Evolutionary conservation across 2,329 filamentous ascomycete genomes (phyloP).

Genomic region (Ophiocordyceps camponoti-floridani): DNA sequence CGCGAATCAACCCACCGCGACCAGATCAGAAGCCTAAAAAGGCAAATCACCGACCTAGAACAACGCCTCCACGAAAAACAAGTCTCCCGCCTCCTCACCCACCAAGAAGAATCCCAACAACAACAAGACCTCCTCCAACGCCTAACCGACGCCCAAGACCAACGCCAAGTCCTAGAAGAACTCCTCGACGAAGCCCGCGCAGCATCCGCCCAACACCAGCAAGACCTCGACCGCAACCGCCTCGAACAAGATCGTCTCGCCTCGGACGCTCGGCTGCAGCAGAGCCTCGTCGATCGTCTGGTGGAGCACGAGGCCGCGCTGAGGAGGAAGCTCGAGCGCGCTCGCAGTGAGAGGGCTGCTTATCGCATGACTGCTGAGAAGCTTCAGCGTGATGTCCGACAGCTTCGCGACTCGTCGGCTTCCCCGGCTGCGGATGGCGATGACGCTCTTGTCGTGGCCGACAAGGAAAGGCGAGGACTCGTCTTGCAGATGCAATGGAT

Average conservation of each 20-base stretch:
- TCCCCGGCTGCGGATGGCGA: conserved; percentile 37
- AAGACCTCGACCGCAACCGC: conserved; percentile 43
- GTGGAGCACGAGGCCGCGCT: conserved; percentile 39
- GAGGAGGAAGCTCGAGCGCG: conserved; percentile 49
- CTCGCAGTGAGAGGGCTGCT: conserved; percentile 44
- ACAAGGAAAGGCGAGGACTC: conserved; percentile 63
- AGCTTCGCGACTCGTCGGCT: conserved; percentile 23
- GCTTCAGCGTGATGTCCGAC: conserved; percentile 31
- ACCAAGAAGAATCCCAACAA: conserved; percentile 8
- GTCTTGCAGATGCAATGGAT: conserved; percentile 85
- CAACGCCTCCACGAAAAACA: conserved; percentile 47
- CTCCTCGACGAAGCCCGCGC: conserved; percentile 39
- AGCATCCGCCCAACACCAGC: conserved; percentile 21
- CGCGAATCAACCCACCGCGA: conserved; percentile 49
- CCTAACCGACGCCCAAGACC: conserved; percentile 39
- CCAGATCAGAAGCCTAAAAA: conserved; percentile 42
- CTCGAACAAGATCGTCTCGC: conserved; percentile 52
- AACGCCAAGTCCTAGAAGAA: conserved; percentile 38
- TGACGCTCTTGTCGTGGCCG: conserved; percentile 27
- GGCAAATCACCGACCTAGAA: conserved; percentile 48
- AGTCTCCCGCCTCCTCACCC: conserved; percentile 27
- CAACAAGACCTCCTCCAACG: conserved; percentile 29
- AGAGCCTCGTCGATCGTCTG: conserved; percentile 42
- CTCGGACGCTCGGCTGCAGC: conserved; percentile 51
- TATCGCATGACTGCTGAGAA: conserved; percentile 36